Evolutionary conservation across 2,329 filamentous ascomycete species (phyloP).

Genomic region (Microsporum audouinii): DNA sequence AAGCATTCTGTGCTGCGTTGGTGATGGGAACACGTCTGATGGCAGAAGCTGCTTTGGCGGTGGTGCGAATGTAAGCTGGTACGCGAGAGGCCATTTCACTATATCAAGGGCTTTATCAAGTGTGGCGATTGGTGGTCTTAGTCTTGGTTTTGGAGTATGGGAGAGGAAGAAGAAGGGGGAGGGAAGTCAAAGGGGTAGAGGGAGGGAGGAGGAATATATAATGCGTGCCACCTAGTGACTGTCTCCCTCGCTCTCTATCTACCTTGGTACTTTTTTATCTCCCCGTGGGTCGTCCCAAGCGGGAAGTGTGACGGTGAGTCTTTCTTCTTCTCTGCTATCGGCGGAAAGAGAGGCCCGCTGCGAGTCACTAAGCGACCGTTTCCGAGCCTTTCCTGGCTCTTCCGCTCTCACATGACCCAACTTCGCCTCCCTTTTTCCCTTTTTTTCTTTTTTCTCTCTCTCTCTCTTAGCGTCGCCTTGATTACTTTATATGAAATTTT

Average conservation of each 20-base stretch:
- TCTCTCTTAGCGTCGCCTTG: background rate
- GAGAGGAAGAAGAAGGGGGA: background rate
- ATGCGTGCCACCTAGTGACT: background rate
- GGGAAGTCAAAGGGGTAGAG: background rate
- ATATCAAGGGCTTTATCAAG: background rate
- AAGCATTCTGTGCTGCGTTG: background rate
- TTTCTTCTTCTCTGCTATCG: background rate
- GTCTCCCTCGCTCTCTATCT: too few relatives aligned
- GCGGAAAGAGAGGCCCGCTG: background rate
- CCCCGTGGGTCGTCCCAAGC: background rate
- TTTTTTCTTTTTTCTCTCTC: background rate
- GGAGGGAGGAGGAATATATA: background rate
- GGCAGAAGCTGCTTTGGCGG: constrained; percentile 2
- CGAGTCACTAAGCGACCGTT: constrained; percentile 8
- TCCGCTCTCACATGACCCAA: constrained; percentile 10
- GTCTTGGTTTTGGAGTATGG: background rate
- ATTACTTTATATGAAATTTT: background rate
- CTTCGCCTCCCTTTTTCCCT: background rate
- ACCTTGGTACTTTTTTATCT: background rate
- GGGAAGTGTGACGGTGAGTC: background rate
- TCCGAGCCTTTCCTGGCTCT: constrained; percentile 9
- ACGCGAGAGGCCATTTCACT: constrained; percentile 6
- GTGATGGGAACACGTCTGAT: constrained; percentile 1
- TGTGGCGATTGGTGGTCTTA: background rate
- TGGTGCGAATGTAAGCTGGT: constrained; percentile 1